Base-by-base conservation (phyloP, 306 rosid species). In the Inga laurina region DNA sequence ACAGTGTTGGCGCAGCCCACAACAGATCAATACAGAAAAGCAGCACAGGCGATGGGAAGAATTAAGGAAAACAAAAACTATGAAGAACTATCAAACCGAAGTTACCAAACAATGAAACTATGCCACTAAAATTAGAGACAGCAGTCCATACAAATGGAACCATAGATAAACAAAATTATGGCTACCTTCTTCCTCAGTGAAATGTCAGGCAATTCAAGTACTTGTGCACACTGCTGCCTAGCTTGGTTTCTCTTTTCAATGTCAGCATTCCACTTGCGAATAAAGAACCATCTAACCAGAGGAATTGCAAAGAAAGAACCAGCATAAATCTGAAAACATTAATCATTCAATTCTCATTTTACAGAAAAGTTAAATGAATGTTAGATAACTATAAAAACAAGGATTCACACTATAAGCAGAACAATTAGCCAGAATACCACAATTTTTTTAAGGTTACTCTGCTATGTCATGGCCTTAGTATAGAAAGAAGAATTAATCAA, bases 271-370 rank as follows among this genome's bases (percentile, higher is more conserved):
- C 87, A 94, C 62, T 77, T 88, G 18, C 79, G 87, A 84, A 90
- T 34, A 71, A 90, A 65, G 77, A 92, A 90, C 98, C 97, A 94
- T 84, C 99, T 97, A 78, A 90, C 82, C 87, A 96, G 87, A 77
- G 99, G 99, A 90, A 96, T 96, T 67, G 98, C 93, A 89, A 96
- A 96, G 93, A 96, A 94, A 21, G 99, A 96, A 86, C 97, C 98
- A 56, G 99, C 99, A 86, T 96, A 96, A 69, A 96, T 86, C 99
- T 96, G 93, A 88, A 87, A 35, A 83, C 74, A 67, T 79, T 78
- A 87, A 16, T 68, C 67, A 80, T 72, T 62, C 45, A 74, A 62
- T 64, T 39, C 56, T 81, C 68, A 75, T 48, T 80, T 56, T 44
- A 79, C 81, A 56, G 34, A 14, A 59, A 54, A 76, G 77, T 68